A percentile compares a stretch with the other conserved stretches of the same genome.
Conservation (phyloP, 1,284 basidiomycete species). For the Violaceomyces palustris region DNA sequence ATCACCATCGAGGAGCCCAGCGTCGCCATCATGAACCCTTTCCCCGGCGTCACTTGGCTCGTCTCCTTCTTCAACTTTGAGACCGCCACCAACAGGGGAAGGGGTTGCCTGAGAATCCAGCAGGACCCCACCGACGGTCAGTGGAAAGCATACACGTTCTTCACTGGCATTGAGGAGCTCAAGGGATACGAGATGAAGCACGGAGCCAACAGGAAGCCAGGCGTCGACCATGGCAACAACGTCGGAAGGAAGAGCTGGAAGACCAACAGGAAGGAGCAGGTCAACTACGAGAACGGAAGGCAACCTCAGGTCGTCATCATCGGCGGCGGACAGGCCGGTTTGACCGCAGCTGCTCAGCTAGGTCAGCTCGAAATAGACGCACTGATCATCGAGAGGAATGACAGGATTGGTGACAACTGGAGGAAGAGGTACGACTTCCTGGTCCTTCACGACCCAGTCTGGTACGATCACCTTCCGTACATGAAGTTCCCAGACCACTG, state of each 20-base stretch:
- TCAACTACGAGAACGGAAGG: constrained; percentile 1
- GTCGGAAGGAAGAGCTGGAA: constrained; percentile 1
- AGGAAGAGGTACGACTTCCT: constrained; percentile 36
- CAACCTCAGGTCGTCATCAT: constrained; percentile 42
- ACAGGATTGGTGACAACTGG: constrained; percentile 63
- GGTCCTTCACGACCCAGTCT: constrained; percentile 43
- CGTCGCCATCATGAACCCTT: too few species aligned
- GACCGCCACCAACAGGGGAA: neutral
- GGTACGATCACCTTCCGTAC: constrained; percentile 5
- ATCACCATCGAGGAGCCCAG: neutral
- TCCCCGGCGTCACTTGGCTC: neutral
- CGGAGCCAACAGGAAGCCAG: neutral
- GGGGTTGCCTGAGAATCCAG: neutral
- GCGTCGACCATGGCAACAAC: constrained; percentile 3
- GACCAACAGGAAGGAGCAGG: neutral
- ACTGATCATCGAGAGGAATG: constrained; percentile 60
- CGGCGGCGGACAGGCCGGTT: constrained; percentile 65
- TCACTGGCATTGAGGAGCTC: constrained; percentile 2
- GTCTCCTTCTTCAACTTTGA: constrained; percentile 1
- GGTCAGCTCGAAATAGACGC: constrained; percentile 59
- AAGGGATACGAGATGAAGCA: constrained; percentile 2
- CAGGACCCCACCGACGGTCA: neutral
- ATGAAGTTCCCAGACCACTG: constrained; percentile 7
- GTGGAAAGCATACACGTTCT: neutral
- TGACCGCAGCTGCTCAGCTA: constrained; percentile 62